A percentile compares a stretch with the other conserved stretches of the same genome.
Conservation (phyloP, 345 rosid genomes). For the Eucalyptus camaldulensis region DNA sequence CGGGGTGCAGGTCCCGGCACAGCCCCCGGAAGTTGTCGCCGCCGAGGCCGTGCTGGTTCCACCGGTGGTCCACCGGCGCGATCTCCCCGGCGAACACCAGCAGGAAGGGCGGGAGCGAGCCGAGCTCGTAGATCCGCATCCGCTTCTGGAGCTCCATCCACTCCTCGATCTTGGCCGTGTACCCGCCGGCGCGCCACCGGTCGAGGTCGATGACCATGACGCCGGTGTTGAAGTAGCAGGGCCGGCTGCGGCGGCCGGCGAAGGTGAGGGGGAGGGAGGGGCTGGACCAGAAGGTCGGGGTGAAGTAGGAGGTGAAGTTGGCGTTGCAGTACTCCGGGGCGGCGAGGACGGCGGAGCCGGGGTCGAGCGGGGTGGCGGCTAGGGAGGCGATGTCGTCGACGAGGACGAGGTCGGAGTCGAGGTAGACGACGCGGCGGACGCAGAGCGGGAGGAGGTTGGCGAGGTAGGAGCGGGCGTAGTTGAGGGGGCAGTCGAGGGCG, state of each 20-base stretch:
- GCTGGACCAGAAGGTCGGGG: conserved; percentile 34
- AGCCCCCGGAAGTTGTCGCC: conserved; percentile 15
- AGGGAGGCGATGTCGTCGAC: conserved; percentile 38
- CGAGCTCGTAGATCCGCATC: conserved; percentile 39
- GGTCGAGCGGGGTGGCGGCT: conserved; percentile 23
- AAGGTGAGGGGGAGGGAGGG: conserved; percentile 24
- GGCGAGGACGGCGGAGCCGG: conserved; percentile 11
- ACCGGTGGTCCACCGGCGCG: conserved; percentile 30
- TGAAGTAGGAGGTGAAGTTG: conserved; percentile 37
- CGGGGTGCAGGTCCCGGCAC: conserved; percentile 15
- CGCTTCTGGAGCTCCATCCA: conserved; percentile 49
- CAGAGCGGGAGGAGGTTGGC: conserved; percentile 19
- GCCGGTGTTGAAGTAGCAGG: conserved; percentile 42
- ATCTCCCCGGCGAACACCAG: conserved; percentile 34
- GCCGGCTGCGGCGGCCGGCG: conserved; percentile 3
- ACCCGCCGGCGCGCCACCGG: conserved; percentile 29
- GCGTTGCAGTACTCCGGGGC: conserved; percentile 39
- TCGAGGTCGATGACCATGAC: conserved; percentile 43
- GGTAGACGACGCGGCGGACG: conserved; percentile 36
- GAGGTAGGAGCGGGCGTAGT: conserved; percentile 37
- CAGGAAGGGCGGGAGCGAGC: conserved; percentile 35
- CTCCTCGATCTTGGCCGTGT: conserved; percentile 26
- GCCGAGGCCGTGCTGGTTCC: conserved; percentile 45
- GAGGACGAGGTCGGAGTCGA: conserved; percentile 35
- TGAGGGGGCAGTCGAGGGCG: conserved; percentile 39